Evolutionary conservation across 1,139 yeast species (phyloP).

Genomic region (Yamadazyma oceani): DNA sequence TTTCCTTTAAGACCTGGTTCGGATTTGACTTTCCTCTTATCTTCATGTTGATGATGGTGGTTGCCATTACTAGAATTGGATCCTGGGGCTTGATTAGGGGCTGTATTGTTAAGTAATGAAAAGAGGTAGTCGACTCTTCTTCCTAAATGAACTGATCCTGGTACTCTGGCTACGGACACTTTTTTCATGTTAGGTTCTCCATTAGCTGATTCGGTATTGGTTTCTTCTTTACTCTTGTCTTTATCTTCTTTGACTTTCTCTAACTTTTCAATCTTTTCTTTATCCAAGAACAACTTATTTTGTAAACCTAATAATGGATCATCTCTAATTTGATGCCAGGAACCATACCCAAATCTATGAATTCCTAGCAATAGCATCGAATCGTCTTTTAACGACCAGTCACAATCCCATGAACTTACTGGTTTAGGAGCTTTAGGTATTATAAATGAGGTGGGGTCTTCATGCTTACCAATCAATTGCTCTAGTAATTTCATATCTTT

Average conservation of each 20-base stretch:
- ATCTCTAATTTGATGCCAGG: constrained; percentile 92
- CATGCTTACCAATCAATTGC: constrained; percentile 42
- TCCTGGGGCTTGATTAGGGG: constrained; percentile 40
- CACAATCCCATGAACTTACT: constrained; percentile 89
- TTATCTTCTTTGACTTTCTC: constrained; percentile 13
- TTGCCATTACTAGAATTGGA: too few species aligned
- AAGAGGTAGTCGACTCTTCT: constrained; percentile 89
- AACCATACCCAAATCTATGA: constrained; percentile 90
- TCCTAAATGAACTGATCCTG: constrained; percentile 92
- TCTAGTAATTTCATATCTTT: constrained; percentile 71
- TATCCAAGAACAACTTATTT: constrained; percentile 72
- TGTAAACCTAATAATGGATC: constrained; percentile 90
- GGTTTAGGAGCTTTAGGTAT: constrained; percentile 68
- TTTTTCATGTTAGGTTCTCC: constrained; percentile 6
- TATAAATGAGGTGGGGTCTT: constrained; percentile 56
- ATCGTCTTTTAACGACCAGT: constrained; percentile 83
- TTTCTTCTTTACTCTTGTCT: constrained; percentile 25
- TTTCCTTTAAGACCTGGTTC: constrained; percentile 10
- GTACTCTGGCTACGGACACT: constrained; percentile 49
- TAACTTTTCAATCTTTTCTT: constrained; percentile 14
- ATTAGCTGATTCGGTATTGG: constrained; percentile 41
- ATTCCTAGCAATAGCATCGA: constrained; percentile 86
- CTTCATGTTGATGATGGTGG: too few species aligned
- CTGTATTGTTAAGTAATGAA: constrained; percentile 56
- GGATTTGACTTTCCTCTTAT: constrained; percentile 10